Evolutionary conservation across 768 basidiomycete species (phyloP), one percentile per base, ranked within the genome.

Genomic region (Lentinula sp.): DNA sequence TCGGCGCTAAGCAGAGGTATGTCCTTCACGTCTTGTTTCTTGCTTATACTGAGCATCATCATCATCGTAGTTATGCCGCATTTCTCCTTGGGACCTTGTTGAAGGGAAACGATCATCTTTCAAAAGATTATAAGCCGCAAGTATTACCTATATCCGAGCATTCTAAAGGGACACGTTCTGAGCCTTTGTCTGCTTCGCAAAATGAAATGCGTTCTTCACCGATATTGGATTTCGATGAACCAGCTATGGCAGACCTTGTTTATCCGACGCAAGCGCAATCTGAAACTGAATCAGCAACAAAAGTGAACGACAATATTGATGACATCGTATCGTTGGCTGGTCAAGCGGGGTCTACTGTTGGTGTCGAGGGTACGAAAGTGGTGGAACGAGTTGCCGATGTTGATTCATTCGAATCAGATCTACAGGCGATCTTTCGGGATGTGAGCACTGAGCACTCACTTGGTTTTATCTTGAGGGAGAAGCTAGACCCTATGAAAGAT

Each of bases 401-500:
- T 15, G 53, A 40, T 37, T 39, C 21, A 7, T 56, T 56, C 23
- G 55, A 43, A 15, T 43, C 21, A 21, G 55, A 43, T 8, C 5
- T 56, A 5, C 16, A 56, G 2, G 39, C 39, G 32, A 56, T 56
- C 13, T 56, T 35, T 13, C 31, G 10, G 13, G 32, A 11, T 2
- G 40, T 59, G 9, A 32, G 31, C 11, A 45, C 9, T 28, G 63
- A 70, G 60, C 69, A 75, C 57, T 64, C 71, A 1, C 67, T 68
- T 61, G 70, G 74, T 15, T 66, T 78, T 48, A 82, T 90, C 31
- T 68, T 85, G 64, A 74, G 80, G 51, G 88, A 88, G 64, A 77
- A 70, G 59, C 63, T 89, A 10, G 82, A 86, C 61, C 82, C 83
- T 28, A 78, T 75, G 54, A 75, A 77, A 7, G 68, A 62, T 39